Evolutionary conservation across 441 rosid species (phyloP), one percentile per base, ranked within the genome.

Genomic region (Croton setiger): DNA sequence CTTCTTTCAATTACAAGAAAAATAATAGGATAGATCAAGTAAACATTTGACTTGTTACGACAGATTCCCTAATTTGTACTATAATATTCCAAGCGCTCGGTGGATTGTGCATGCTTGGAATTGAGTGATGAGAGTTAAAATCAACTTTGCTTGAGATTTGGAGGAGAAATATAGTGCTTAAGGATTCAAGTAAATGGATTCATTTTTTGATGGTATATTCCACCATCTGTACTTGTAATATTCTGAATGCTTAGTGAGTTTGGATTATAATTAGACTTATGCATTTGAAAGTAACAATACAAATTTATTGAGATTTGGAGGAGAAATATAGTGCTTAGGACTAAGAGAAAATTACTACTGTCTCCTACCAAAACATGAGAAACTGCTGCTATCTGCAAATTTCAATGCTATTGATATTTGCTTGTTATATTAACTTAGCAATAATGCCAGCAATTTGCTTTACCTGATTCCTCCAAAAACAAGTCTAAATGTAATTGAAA

Each of bases 111-210:
- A n/a, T n/a, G n/a, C n/a, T 17, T 63, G 67, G 27, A 47, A 13
- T 63, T 49, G 6, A 5, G 33, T 36, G n/a, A 17, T 63, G 66
- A 63, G 66, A 49, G 45, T 48, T 64, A 12, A 36, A 20, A 64
- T 33, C 58, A 21, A 10, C 27, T 21, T 66, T 66, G 15, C 17
- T 2, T 23, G 70, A 21, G 23, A 43, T 23, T 10, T 54, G 31
- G 17, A 21, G 44, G 4, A 7, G 60, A 41, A 27, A 8, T 65
- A 12, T 15, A 18, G 12, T 54, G 52, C n/a, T 66, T 15, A 10
- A 41, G 41, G 61, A 20, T n/a, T n/a, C n/a, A n/a, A n/a, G n/a
- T n/a, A n/a, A n/a, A n/a, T n/a, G n/a, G n/a, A n/a, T n/a, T n/a
- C n/a, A n/a, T n/a, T n/a, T n/a, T n/a, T n/a, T n/a, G n/a, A n/a